phyloP scores from a whole-genome alignment of 495 filamentous ascomycete genomes.

The Aspergillus wentii region DNA sequence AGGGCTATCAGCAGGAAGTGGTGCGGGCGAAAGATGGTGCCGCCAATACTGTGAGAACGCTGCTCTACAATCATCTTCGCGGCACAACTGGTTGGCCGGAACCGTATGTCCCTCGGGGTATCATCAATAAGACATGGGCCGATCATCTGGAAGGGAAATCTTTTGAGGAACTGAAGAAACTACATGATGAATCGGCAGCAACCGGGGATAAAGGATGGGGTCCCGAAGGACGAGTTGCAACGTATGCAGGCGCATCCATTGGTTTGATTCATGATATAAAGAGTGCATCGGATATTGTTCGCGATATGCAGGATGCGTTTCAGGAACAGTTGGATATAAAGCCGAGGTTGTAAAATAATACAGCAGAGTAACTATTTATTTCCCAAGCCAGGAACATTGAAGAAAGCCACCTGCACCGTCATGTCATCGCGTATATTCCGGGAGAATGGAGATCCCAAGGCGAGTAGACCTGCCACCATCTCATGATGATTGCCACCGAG shows the following conservation, averaged over 20 bases:
- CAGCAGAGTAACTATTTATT: too few relatives aligned
- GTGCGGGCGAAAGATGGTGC: slow-evolving; percentile 59
- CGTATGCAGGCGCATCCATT: slow-evolving; percentile 59
- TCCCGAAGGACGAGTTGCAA: slow-evolving; percentile 57
- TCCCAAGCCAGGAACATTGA: slow-evolving; percentile 18
- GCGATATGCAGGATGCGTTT: slow-evolving; percentile 2
- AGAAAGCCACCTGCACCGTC: slow-evolving; percentile 62
- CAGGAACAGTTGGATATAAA: background rate
- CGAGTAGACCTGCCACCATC: slow-evolving; percentile 48
- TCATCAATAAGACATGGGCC: slow-evolving; percentile 56
- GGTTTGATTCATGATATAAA: slow-evolving; percentile 45
- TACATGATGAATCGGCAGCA: slow-evolving; percentile 51
- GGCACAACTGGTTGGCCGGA: slow-evolving; percentile 67
- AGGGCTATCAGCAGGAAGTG: slow-evolving; percentile 57
- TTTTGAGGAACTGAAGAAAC: slow-evolving; percentile 54
- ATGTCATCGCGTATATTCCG: slow-evolving; percentile 52
- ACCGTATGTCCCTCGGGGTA: slow-evolving; percentile 55
- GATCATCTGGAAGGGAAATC: slow-evolving; percentile 52
- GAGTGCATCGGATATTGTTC: slow-evolving; percentile 39
- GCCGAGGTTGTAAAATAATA: background rate
- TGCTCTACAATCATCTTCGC: slow-evolving; percentile 65
- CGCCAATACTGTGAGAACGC: slow-evolving; percentile 56
- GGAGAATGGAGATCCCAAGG: slow-evolving; percentile 41
- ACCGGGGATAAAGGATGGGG: slow-evolving; percentile 60
- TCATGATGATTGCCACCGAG: slow-evolving; percentile 56